A percentile compares a stretch with the other conserved stretches of the same genome.
Conservation (phyloP, 2,329 filamentous ascomycete species). For the Xenosphaeropsis pyriputrescens region DNA sequence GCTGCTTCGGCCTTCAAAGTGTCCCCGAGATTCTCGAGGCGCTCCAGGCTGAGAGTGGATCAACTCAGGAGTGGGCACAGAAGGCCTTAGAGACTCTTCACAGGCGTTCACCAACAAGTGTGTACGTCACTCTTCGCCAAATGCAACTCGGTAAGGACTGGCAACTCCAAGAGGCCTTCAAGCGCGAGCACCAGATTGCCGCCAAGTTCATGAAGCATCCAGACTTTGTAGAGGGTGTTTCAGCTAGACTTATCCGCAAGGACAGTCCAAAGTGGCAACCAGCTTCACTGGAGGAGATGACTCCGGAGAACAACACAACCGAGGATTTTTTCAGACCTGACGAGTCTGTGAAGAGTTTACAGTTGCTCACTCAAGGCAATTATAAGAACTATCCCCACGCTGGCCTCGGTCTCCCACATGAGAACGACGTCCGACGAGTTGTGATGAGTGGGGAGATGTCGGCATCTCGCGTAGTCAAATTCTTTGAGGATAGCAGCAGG, state of each 20-base stretch:
- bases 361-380: constrained; percentile 44
- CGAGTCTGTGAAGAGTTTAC: constrained; percentile 29
- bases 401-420: constrained; percentile 56
- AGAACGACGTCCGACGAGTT: constrained; percentile 38
- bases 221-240: constrained; percentile 89
- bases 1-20: constrained; percentile 56
- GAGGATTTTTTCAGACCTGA: constrained; percentile 52
- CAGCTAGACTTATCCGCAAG: constrained; percentile 62
- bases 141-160: constrained; percentile 64
- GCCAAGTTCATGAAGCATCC: constrained; percentile 77
- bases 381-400: constrained; percentile 63
- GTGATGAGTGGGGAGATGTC: constrained; percentile 25
- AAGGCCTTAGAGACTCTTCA: constrained; percentile 63
- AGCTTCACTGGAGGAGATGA: constrained; percentile 52
- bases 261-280: constrained; percentile 63
- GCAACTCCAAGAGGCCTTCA: constrained; percentile 75
- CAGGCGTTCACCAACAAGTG: constrained; percentile 69
- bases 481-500: constrained; percentile 42
- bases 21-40: constrained; percentile 58
- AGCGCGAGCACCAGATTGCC: constrained; percentile 74
- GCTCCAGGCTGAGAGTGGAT: constrained; percentile 18
- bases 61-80: constrained; percentile 57
- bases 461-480: constrained; percentile 43
- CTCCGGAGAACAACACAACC: constrained; percentile 33
- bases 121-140: constrained; percentile 73